A percentile compares a stretch with the other conserved stretches of the same genome.
phyloP scores from a whole-genome alignment of 208 protist genomes.

The Blechomonas ayalai region DNA sequence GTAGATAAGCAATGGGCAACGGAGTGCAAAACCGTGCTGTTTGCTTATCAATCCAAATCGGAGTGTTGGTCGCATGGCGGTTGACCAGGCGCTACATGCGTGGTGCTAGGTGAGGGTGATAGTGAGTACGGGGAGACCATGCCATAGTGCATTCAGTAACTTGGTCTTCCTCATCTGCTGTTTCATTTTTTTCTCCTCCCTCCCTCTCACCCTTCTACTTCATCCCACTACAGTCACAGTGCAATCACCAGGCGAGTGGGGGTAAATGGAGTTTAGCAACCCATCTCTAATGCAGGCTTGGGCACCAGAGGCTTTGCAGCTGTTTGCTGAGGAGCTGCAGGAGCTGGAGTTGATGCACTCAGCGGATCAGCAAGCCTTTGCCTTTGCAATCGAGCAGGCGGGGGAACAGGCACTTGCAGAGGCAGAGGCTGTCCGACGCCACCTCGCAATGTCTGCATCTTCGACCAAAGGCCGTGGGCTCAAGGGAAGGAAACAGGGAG shows the following conservation, averaged over 20 bases:
- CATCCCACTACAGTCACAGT: too few species aligned
- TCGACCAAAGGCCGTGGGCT: conserved; percentile 2
- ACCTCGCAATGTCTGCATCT: not conserved
- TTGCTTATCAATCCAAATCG: too few species aligned
- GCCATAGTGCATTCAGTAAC: not conserved
- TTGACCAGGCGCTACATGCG: too few species aligned
- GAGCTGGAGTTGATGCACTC: conserved; percentile 43
- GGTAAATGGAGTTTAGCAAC: conserved; percentile 33
- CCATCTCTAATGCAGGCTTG: conserved; percentile 52
- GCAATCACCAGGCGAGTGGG: too few species aligned
- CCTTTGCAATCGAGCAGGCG: conserved; percentile 16
- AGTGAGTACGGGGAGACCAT: not conserved
- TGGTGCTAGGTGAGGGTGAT: too few species aligned
- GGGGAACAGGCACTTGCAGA: conserved; percentile 22
- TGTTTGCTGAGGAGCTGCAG: conserved; percentile 50
- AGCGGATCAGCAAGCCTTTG: conserved; percentile 18
- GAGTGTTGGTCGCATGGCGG: too few species aligned
- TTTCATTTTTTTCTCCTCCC: not conserved
- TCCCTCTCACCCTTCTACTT: not conserved
- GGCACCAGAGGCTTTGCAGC: conserved; percentile 26
- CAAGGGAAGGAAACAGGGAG: conserved; percentile 5
- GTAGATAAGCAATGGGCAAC: too few species aligned
- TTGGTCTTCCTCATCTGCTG: not conserved
- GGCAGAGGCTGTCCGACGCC: conserved; percentile 18
- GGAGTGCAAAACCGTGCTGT: too few species aligned